Conservation (phyloP, 2,329 filamentous ascomycete genomes). For the Blastomyces silverae region DNA sequence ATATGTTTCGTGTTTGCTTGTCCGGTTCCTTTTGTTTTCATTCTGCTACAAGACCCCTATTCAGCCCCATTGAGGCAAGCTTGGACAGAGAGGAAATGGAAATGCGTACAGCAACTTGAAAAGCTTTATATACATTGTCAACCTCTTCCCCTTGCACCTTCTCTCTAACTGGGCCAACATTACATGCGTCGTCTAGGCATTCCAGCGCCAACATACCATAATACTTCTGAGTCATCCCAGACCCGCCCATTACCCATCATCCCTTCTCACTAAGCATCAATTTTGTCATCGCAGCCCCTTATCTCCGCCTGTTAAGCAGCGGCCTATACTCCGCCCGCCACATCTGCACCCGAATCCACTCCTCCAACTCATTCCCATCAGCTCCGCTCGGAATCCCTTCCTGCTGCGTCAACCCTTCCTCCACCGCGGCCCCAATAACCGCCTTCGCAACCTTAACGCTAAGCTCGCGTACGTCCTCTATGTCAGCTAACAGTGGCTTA, state of each 20-base stretch:
- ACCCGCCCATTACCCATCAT: not conserved
- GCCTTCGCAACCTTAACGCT: slow-evolving; percentile 69
- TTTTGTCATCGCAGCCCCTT: not conserved
- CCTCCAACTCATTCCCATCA: slow-evolving; percentile 31
- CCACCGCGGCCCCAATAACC: slow-evolving; percentile 64
- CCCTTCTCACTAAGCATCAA: not conserved
- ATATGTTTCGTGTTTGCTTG: not conserved
- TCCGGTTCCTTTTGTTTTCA: not conserved
- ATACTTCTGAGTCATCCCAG: not conserved
- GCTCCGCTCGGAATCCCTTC: slow-evolving; percentile 53
- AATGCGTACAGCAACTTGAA: not conserved
- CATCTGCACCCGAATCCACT: slow-evolving; percentile 41
- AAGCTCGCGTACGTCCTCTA: slow-evolving; percentile 65
- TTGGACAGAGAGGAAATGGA: not conserved
- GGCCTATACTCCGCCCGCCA: slow-evolving; percentile 37
- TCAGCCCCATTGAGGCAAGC: not conserved
- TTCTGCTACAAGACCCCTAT: not conserved
- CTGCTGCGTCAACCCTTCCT: slow-evolving; percentile 61
- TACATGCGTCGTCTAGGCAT: not conserved
- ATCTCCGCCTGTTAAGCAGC: slow-evolving; percentile 20
- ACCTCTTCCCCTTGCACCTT: not conserved
- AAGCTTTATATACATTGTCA: not conserved
- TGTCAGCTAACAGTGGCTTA: slow-evolving; percentile 66
- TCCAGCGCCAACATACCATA: not conserved
- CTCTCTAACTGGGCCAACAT: not conserved